phyloP scores from a whole-genome alignment of 805 yeast genomes.

The Teunomyces cretensis region DNA sequence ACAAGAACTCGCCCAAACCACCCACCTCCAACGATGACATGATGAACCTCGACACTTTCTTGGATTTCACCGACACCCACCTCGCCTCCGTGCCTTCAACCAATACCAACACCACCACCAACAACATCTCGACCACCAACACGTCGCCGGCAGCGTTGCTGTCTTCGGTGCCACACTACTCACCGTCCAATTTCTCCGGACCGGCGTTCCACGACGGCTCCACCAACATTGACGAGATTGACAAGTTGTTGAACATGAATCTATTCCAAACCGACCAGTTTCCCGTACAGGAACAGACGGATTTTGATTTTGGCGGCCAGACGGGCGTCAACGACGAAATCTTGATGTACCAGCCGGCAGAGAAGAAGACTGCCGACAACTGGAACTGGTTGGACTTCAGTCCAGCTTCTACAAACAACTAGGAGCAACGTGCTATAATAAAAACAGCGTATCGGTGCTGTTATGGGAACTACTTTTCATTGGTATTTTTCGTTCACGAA shows the following conservation, averaged over 20 bases:
- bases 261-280: constrained; percentile 36
- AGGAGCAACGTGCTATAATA: not conserved
- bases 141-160: constrained; percentile 4
- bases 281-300: constrained; percentile 6
- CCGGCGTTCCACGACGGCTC: constrained; percentile 1
- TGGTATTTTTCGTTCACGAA: too few species aligned
- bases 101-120: constrained; percentile 1
- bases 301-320: constrained; percentile 1
- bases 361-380: constrained; percentile 12
- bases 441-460: not conserved
- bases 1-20: not conserved
- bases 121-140: constrained; percentile 1
- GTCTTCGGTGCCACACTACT: not conserved
- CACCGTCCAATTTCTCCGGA: not conserved
- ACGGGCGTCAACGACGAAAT: constrained; percentile 35
- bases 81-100: not conserved
- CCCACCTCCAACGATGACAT: constrained; percentile 10
- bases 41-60: constrained; percentile 16
- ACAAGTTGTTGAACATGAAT: constrained; percentile 39
- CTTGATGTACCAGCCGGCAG: constrained; percentile 20
- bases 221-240: constrained; percentile 36
- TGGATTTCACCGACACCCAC: constrained; percentile 11
- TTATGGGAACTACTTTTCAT: too few species aligned
- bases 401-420: constrained; percentile 15
- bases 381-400: constrained; percentile 45